phyloP scores from a whole-genome alignment of 805 yeast species.

The Spathaspora passalidarum region DNA sequence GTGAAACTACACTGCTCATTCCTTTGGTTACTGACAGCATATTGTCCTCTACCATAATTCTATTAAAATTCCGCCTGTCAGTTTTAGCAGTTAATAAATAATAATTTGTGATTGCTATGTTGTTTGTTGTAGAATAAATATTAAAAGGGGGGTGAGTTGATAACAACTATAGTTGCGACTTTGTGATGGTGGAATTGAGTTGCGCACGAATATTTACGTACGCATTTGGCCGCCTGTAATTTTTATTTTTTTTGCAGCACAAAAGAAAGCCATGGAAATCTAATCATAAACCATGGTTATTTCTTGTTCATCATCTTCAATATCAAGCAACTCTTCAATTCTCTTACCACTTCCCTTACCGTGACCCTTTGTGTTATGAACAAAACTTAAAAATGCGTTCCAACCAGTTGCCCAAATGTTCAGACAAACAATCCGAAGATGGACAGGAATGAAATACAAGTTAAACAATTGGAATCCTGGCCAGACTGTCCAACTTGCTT shows the following conservation, averaged over 20 bases:
- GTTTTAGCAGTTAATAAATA: background rate
- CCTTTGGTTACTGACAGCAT: background rate
- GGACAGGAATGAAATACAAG: conserved; percentile 37
- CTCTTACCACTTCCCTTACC: conserved; percentile 35
- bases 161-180: no score
- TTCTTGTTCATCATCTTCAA: conserved; percentile 35
- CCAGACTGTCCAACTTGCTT: conserved; percentile 43
- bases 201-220: background rate
- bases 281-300: conserved; percentile 31
- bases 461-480: conserved; percentile 37
- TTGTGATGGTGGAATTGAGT: background rate
- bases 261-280: background rate
- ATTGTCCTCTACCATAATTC: background rate
- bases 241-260: conserved; percentile 1
- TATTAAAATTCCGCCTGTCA: background rate
- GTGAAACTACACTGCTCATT: conserved; percentile 5
- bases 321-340: conserved; percentile 38
- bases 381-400: conserved; percentile 41
- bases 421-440: conserved; percentile 33
- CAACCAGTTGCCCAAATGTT: conserved; percentile 42
- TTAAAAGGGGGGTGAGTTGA: background rate
- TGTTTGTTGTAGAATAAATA: background rate
- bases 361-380: conserved; percentile 47
- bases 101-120: background rate
- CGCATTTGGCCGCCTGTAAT: no score